Evolutionary conservation across 176 grass and related monocot species (phyloP).

Genomic region (Calamus simplicifolius): DNA sequence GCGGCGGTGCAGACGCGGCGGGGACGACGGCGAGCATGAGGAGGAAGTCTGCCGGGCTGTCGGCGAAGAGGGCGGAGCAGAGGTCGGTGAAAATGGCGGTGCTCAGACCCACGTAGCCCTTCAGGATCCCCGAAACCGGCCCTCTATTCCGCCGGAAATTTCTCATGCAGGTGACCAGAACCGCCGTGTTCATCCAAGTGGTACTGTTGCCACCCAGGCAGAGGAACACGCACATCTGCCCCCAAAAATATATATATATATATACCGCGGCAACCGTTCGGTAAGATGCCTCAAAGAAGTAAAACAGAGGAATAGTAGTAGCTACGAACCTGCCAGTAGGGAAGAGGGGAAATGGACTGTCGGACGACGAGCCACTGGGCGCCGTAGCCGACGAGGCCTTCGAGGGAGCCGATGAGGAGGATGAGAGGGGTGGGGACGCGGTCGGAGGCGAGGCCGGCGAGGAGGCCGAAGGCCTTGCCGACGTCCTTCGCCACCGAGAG

Average conservation of each 20-base stretch:
- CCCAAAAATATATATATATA: not conserved
- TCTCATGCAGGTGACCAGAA: constrained; percentile 95
- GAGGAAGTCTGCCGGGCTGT: constrained; percentile 71
- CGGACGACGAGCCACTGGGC: constrained; percentile 87
- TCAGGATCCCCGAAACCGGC: constrained; percentile 67
- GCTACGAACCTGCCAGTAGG: constrained; percentile 58
- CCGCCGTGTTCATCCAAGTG: constrained; percentile 99
- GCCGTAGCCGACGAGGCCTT: constrained; percentile 81
- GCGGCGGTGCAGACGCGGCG: constrained; percentile 54
- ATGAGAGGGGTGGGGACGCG: constrained; percentile 68
- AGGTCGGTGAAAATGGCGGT: constrained; percentile 94
- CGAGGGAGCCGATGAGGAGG: constrained; percentile 82
- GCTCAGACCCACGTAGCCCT: constrained; percentile 91
- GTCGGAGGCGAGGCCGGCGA: constrained; percentile 86
- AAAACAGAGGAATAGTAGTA: not conserved
- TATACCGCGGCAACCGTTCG: not conserved
- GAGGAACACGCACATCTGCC: constrained; percentile 88
- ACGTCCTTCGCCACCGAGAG: constrained; percentile 98
- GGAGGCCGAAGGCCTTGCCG: constrained; percentile 92
- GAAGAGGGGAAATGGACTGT: constrained; percentile 43
- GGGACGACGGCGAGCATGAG: constrained; percentile 80
- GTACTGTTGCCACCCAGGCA: constrained; percentile 95
- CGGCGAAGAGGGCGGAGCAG: constrained; percentile 73
- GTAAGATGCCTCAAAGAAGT: not conserved
- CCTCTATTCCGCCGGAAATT: constrained; percentile 85